Evolutionary conservation across 2,329 filamentous ascomycete genomes (phyloP), one percentile per base, ranked within the genome.

Genomic region (Fusarium brevicatenulatum): DNA sequence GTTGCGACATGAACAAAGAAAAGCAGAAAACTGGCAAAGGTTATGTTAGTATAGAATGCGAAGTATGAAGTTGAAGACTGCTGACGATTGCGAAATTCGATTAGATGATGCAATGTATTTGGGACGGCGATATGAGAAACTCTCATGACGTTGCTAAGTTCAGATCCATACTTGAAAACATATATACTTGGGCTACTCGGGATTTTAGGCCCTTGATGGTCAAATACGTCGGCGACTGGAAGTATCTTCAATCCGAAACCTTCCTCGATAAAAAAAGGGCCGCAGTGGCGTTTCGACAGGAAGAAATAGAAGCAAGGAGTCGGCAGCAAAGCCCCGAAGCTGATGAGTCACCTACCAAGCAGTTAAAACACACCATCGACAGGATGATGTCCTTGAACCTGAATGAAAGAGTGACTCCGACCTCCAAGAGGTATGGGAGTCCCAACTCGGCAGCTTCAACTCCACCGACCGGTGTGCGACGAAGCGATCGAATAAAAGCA

Each of bases 241-340:
- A 5, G 7, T 44, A 4, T 4, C 0, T 44, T 9, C 3, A 25
- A 11, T 44, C 43, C 5, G 4, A 9, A 5, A 0, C 11, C 23
- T 44, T 44, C 43, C 11, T 25, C 0, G 5, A 44, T 0, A 5
- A 23, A 23, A 5, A 25, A 19, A 12, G 4, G 25, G 16, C 23
- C 12, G 43, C 43, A 25, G 43, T 44, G 16, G 43, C 43, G 2
- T 13, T 19, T 25, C 23, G 43, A 19, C 7, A 44, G 43, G 11
- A 44, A 11, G 16, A 44, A 44, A 44, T 25, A 1, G 16, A 25
- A 7, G 9, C 43, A 13, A 44, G 43, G 11, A 44, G 43, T 44
- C 43, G 43, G 16, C 43, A 44, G 16, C 43, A 44, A 12, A 44
- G 43, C 43, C 43, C 43, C 4, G 43, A 44, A 9, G 43, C 23